These are phyloP conservation scores for Phytopythium kandeliae DNA, from an alignment of 352 stramenopile species.

Conservation along the genomic window DNA sequence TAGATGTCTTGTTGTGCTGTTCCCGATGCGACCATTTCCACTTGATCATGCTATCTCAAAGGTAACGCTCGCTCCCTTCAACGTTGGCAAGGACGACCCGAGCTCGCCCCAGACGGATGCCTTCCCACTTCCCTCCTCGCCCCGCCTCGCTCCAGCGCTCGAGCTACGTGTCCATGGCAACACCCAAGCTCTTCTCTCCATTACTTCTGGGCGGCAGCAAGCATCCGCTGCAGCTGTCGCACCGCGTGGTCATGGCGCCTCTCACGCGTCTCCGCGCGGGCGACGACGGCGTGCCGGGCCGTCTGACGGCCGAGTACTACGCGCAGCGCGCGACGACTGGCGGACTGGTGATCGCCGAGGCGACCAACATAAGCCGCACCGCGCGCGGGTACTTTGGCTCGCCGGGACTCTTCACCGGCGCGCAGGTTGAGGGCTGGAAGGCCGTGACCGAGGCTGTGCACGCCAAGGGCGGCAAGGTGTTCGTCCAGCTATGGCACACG, in stretches of 20 bases:
- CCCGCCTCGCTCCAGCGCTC: background rate
- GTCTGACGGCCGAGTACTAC: slow-evolving; percentile 56
- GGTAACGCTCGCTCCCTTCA: no score
- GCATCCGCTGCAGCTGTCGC: slow-evolving; percentile 25
- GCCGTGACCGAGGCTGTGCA: slow-evolving; percentile 64
- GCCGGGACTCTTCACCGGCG: slow-evolving; percentile 37
- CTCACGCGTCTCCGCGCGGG: slow-evolving; percentile 36
- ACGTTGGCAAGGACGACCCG: no score
- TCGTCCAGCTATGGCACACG: slow-evolving; percentile 83
- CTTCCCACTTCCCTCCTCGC: background rate
- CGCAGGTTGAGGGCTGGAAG: slow-evolving; percentile 56
- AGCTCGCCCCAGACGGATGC: no score
- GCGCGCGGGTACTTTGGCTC: slow-evolving; percentile 35
- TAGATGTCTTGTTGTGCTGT: no score
- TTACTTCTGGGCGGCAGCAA: slow-evolving; percentile 35
- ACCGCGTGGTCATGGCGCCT: slow-evolving; percentile 67
- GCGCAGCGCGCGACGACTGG: slow-evolving; percentile 44
- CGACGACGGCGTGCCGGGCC: slow-evolving; percentile 25
- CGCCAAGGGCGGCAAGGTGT: slow-evolving; percentile 67
- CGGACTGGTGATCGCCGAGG: slow-evolving; percentile 60
- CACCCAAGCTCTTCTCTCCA: slow-evolving; percentile 33
- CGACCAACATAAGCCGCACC: slow-evolving; percentile 38
- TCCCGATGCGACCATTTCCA: no score
- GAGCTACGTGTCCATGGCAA: no score
- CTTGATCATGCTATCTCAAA: no score